Evolutionary conservation across 2,329 filamentous ascomycete species (phyloP).

Genomic region (Neurospora crassa): DNA sequence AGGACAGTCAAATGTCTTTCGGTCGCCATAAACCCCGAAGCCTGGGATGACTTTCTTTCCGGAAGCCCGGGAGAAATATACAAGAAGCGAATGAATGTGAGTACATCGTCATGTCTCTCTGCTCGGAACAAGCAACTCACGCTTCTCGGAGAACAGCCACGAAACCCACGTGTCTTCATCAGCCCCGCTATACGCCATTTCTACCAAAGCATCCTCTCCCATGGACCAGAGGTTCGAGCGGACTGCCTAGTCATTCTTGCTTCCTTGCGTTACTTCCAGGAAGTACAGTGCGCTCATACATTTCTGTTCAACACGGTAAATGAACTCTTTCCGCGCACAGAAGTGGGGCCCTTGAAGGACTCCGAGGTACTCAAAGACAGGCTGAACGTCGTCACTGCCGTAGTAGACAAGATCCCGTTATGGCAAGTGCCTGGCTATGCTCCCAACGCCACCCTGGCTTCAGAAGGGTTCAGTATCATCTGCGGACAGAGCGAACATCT

Average conservation of each 20-base stretch:
- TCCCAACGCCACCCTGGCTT: slow-evolving; percentile 21
- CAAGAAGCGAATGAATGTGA: background rate
- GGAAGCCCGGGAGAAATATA: background rate
- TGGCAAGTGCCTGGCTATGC: slow-evolving; percentile 20
- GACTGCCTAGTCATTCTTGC: background rate
- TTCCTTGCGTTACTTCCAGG: background rate
- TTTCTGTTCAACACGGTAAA: background rate
- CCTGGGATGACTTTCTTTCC: background rate
- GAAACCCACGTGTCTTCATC: background rate
- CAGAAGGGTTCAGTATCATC: slow-evolving; percentile 40
- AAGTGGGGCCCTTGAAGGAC: background rate
- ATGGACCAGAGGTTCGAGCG: background rate
- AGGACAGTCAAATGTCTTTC: background rate
- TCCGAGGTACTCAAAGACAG: background rate
- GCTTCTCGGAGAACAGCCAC: background rate
- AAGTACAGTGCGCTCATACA: background rate
- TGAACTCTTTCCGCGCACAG: background rate
- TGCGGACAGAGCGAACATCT: slow-evolving; percentile 30
- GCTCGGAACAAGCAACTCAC: background rate
- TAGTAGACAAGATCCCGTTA: slow-evolving; percentile 43
- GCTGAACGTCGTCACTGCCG: slow-evolving; percentile 42
- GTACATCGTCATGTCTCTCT: background rate
- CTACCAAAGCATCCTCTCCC: background rate
- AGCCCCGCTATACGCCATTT: background rate
- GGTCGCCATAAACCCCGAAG: background rate